Base-by-base conservation (phyloP, 2,329 filamentous ascomycete genomes). In the Pseudogymnoascus sp. region DNA sequence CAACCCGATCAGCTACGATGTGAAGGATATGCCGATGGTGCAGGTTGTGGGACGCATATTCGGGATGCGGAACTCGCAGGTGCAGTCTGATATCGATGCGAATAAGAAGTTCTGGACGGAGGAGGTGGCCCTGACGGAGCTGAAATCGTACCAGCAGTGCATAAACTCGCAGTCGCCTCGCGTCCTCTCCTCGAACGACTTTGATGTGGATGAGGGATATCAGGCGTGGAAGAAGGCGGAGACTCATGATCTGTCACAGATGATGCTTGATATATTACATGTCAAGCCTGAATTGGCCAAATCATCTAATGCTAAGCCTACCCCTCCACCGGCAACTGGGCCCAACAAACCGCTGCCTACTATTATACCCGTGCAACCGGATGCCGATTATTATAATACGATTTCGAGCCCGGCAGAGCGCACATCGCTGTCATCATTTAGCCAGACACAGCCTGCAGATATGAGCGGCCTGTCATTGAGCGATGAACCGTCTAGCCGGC, bases 21-120 rank as follows among this genome's bases (percentile, higher is more conserved):
- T 98, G 73, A 96, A 95, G 77, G 95, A 99, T 74, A 99, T 99
- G 95, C 88, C 88, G 39, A 84, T 97, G 77, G 95, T 96, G 28
- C 89, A 95, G 74, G 85, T 89, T 37, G 93, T 99, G 25, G 90
- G 89, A 61, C 88, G 84, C 70, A 90, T 97, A 67, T 99, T 98
- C 76, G 90, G 89, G 51, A 82, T 93, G 65, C 86, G 87, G 48
- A 86, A 89, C 68, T 86, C 87, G 1, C 87, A 95, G 69, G 88
- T 93, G 5, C 95, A 99, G 77, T 84, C 85, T 48, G 93, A 97
- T 71, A 90, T 99, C 73, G 90, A 96, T 75, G 84, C 86, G 60
- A 85, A 96, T 75, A 90, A 89, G 69, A 81, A 85, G 4, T 77
- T 85, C 1, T 99, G 95, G 95, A 97, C 92, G 0, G 92, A 96